Evolutionary conservation across 169 alveolate species (phyloP).

Genomic region (Cystoisospora suis): DNA sequence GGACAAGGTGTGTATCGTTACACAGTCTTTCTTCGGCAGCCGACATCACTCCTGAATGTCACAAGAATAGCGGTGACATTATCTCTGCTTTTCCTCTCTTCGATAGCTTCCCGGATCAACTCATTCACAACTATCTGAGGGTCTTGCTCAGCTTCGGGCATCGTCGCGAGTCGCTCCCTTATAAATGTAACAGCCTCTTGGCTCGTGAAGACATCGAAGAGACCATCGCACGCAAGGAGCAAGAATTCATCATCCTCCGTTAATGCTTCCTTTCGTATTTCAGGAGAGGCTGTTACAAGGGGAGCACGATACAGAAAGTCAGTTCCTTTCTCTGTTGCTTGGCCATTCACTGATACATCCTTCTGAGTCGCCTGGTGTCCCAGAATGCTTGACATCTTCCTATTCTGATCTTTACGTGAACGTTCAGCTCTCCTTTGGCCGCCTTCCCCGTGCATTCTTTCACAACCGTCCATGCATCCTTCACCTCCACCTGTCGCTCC

Average conservation of each 20-base stretch:
- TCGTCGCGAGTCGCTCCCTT: conserved; percentile 40
- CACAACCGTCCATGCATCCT: too few species aligned
- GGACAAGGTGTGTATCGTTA: neutral
- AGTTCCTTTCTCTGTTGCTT: too few species aligned
- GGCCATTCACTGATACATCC: too few species aligned
- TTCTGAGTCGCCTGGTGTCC: too few species aligned
- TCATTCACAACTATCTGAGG: conserved; percentile 39
- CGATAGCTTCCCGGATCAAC: conserved; percentile 50
- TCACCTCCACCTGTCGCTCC: too few species aligned
- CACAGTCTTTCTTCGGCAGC: neutral
- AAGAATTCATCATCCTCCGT: conserved; percentile 91
- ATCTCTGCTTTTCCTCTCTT: conserved; percentile 35
- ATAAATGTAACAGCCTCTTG: conserved; percentile 91
- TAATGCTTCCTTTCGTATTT: conserved; percentile 86
- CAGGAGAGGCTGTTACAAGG: conserved; percentile 96
- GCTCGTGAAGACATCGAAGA: conserved; percentile 95
- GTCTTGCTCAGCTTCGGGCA: neutral
- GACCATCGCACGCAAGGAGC: conserved; percentile 99
- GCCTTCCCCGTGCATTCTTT: too few species aligned
- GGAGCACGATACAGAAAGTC: conserved; percentile 87
- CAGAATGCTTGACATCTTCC: too few species aligned
- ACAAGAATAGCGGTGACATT: conserved; percentile 56
- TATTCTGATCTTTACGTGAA: too few species aligned
- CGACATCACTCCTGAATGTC: neutral
- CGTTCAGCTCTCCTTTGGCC: too few species aligned